phyloP scores from a whole-genome alignment of 371 early-diverging fungal species.

The Mortierella sp. region DNA sequence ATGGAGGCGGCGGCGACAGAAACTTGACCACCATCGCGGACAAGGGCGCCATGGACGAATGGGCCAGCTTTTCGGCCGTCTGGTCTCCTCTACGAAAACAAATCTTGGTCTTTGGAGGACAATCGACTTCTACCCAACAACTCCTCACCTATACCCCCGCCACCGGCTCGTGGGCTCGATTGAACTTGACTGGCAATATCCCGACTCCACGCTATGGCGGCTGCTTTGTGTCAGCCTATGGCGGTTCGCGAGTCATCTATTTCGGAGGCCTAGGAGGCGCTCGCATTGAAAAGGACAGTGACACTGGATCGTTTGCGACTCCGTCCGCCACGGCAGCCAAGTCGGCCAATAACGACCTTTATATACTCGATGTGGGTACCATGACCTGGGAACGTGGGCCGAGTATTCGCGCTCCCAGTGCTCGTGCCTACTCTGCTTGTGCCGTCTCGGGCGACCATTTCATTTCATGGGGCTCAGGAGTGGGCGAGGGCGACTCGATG shows the following conservation, averaged over 20 bases:
- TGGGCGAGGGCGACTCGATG: too few species aligned
- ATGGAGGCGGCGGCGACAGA: too few species aligned
- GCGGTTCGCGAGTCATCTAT: neutral
- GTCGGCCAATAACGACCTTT: neutral
- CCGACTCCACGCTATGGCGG: neutral
- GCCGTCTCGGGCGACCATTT: constrained; percentile 1
- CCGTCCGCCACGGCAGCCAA: neutral
- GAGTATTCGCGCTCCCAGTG: neutral
- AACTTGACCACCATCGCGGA: too few species aligned
- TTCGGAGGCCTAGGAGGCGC: constrained; percentile 12
- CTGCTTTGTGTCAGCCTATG: constrained; percentile 4
- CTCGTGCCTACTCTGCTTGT: neutral
- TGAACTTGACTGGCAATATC: neutral
- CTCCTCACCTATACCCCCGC: too few species aligned
- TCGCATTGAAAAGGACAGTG: too few species aligned
- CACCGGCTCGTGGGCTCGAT: neutral
- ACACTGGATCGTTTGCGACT: too few species aligned
- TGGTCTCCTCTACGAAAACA: too few species aligned
- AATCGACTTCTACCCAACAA: too few species aligned
- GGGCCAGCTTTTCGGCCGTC: too few species aligned
- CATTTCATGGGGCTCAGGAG: constrained; percentile 2
- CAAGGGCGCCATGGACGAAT: too few species aligned
- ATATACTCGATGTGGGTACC: constrained; percentile 1
- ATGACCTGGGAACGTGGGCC: constrained; percentile 4
- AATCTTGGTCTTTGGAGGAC: too few species aligned